These are phyloP conservation scores for Helenozyma rhizophorensis DNA, from an alignment of 805 yeast genomes.

Conservation along the genomic window DNA sequence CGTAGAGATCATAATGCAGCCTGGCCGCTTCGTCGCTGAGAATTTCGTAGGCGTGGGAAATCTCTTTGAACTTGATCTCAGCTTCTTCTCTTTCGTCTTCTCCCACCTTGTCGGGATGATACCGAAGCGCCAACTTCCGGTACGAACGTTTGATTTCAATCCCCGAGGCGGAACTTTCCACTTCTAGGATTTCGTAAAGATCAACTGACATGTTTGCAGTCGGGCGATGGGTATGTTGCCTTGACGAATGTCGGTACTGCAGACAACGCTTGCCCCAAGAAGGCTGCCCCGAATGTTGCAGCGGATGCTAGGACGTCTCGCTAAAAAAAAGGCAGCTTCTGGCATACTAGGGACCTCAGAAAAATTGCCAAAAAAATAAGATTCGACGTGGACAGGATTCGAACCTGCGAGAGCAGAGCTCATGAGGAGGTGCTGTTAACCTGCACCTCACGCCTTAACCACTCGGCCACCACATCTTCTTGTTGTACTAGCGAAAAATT, in stretches of 20 bases:
- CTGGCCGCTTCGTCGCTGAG: conserved; percentile 66
- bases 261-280: too few relatives aligned
- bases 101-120: conserved; percentile 86
- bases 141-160: conserved; percentile 81
- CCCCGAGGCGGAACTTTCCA: conserved; percentile 58
- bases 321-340: too few relatives aligned
- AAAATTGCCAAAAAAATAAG: conserved; percentile 4
- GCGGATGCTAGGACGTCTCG: too few relatives aligned
- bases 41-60: conserved; percentile 81
- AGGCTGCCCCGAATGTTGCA: too few relatives aligned
- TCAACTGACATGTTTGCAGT: conserved; percentile 12
- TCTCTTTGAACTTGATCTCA: conserved; percentile 76
- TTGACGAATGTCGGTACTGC: neutral
- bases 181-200: conserved; percentile 67
- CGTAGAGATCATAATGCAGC: conserved; percentile 55
- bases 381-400: conserved; percentile 23
- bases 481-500: too few relatives aligned
- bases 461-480: conserved; percentile 23
- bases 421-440: conserved; percentile 21
- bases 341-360: neutral
- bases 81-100: conserved; percentile 65
- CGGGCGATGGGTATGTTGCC: too few relatives aligned
- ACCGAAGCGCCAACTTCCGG: conserved; percentile 71
- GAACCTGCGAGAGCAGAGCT: conserved; percentile 24
- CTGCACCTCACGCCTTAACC: conserved; percentile 25